phyloP scores from a whole-genome alignment of 495 filamentous ascomycete genomes.

The Lasiosphaeris hirsuta region DNA sequence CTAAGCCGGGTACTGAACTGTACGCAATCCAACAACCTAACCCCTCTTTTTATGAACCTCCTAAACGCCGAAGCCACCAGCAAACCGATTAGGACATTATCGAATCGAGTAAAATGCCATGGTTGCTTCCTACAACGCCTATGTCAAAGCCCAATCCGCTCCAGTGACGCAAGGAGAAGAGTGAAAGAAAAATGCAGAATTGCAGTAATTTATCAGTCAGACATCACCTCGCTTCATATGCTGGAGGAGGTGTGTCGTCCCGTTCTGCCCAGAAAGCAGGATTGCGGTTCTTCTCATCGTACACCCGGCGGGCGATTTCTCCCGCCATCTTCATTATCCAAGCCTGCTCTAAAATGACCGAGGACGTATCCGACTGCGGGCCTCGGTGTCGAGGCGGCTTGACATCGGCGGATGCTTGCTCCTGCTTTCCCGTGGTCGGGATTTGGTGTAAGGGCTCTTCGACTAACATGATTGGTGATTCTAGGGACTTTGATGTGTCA shows the following conservation, averaged over 20 bases:
- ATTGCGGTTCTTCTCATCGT: slow-evolving; percentile 59
- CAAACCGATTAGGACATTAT: slow-evolving; percentile 22
- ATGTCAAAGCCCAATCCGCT: slow-evolving; percentile 1
- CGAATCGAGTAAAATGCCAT: slow-evolving; percentile 7
- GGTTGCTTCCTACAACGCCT: slow-evolving; percentile 17
- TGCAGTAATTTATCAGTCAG: neutral
- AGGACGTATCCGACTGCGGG: slow-evolving; percentile 38
- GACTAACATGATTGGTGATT: slow-evolving; percentile 2
- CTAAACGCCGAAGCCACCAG: slow-evolving; percentile 15
- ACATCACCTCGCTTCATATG: slow-evolving; percentile 48
- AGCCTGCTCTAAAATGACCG: slow-evolving; percentile 72
- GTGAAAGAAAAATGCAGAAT: neutral
- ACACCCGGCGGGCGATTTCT: slow-evolving; percentile 81
- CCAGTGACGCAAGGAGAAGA: slow-evolving; percentile 5
- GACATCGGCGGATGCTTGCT: slow-evolving; percentile 1
- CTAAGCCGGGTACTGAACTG: neutral
- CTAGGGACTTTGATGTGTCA: slow-evolving; percentile 23
- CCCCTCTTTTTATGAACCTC: slow-evolving; percentile 14
- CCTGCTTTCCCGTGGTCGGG: slow-evolving; percentile 9
- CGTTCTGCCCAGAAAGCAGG: slow-evolving; percentile 44
- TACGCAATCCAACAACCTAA: neutral
- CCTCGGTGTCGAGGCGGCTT: slow-evolving; percentile 18
- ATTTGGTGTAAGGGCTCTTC: neutral
- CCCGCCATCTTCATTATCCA: slow-evolving; percentile 89
- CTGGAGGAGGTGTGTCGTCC: slow-evolving; percentile 60